These are phyloP conservation scores for Globisporangium polare DNA, from an alignment of 352 stramenopile genomes.

Conservation along the genomic window DNA sequence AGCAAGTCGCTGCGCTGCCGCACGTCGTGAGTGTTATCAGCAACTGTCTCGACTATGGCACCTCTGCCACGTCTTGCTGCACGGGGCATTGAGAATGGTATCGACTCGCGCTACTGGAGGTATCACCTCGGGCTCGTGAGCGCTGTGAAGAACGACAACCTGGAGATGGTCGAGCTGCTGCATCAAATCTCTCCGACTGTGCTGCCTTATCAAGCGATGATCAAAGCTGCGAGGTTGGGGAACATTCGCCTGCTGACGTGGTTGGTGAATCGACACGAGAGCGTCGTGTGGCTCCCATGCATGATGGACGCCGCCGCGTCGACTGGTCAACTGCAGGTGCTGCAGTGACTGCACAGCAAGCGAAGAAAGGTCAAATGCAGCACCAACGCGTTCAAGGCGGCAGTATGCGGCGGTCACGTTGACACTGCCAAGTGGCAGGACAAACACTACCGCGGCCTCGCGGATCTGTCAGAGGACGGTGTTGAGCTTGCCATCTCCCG, in stretches of 20 bases:
- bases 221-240: background rate
- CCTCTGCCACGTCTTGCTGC: background rate
- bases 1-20: background rate
- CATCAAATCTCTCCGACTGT: background rate
- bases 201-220: background rate
- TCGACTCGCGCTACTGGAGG: background rate
- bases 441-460: too few species aligned
- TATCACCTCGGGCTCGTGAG: background rate
- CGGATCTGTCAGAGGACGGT: too few species aligned
- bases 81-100: background rate
- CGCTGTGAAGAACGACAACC: conserved; percentile 1
- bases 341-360: background rate
- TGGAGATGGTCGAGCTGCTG: background rate
- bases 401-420: background rate
- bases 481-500: too few species aligned
- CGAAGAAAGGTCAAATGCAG: background rate
- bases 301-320: background rate
- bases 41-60: background rate
- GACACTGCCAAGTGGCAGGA: background rate
- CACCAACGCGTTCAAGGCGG: background rate
- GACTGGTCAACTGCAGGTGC: background rate
- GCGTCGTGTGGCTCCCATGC: background rate
- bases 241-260: background rate
- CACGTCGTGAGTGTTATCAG: background rate
- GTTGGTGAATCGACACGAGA: background rate